Percentiles rank a stretch among this genome's conserved stretches.
These are phyloP conservation scores for Hygrophorus russula DNA, from an alignment of 768 basidiomycete genomes.

Conservation along the genomic window DNA sequence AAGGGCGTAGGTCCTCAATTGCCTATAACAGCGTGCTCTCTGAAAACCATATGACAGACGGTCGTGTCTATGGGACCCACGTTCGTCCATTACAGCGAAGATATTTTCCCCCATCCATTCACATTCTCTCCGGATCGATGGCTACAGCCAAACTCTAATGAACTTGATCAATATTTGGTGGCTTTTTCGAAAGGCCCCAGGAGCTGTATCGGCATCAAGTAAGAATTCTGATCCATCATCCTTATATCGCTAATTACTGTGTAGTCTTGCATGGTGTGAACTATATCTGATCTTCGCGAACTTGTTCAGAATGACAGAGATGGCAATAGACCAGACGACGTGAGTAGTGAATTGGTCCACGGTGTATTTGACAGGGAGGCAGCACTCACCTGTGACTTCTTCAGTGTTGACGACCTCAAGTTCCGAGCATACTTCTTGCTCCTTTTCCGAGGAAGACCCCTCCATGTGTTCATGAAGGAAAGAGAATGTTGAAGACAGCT, in stretches of 20 bases:
- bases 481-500: neutral
- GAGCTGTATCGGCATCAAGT: slow-evolving; percentile 35
- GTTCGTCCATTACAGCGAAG: slow-evolving; percentile 25
- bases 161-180: slow-evolving; percentile 26
- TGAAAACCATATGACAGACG: slow-evolving; percentile 17
- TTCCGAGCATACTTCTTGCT: slow-evolving; percentile 27
- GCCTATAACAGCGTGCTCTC: neutral
- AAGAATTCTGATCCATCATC: slow-evolving; percentile 4
- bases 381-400: neutral
- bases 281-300: slow-evolving; percentile 30
- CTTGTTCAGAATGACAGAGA: slow-evolving; percentile 26
- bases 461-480: slow-evolving; percentile 14
- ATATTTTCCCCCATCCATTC: slow-evolving; percentile 27
- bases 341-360: slow-evolving; percentile 9
- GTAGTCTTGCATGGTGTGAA: slow-evolving; percentile 33
- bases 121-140: slow-evolving; percentile 32
- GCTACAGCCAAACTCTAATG: slow-evolving; percentile 20
- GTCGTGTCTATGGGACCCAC: slow-evolving; percentile 28
- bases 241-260: neutral
- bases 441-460: slow-evolving; percentile 18
- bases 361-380: neutral
- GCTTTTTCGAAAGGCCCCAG: slow-evolving; percentile 34
- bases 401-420: slow-evolving; percentile 19
- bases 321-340: slow-evolving; percentile 22
- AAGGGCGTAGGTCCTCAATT: slow-evolving; percentile 21